phyloP scores from a whole-genome alignment of 1,139 yeast species.

The Saccharomyces hybrid region DNA sequence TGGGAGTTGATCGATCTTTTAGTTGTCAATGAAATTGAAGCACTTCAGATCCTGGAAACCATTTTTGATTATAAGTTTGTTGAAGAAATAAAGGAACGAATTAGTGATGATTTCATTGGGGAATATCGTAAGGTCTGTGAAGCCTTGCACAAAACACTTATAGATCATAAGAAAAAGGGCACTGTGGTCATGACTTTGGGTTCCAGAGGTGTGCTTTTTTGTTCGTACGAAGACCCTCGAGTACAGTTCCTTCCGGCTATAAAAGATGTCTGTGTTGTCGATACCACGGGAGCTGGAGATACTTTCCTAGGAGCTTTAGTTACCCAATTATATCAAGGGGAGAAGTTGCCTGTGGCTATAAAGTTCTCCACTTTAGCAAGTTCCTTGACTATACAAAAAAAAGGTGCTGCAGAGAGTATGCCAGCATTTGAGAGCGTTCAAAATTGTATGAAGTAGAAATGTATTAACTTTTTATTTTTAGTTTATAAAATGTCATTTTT shows the following conservation, averaged over 20 bases:
- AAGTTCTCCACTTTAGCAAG: conserved; percentile 72
- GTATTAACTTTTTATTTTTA: not conserved
- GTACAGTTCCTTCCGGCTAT: conserved; percentile 36
- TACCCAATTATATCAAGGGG: conserved; percentile 46
- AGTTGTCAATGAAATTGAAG: conserved; percentile 83
- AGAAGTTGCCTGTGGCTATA: conserved; percentile 43
- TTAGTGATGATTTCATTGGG: conserved; percentile 22
- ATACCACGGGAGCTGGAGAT: conserved; percentile 97
- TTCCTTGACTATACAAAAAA: conserved; percentile 66
- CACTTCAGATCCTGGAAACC: conserved; percentile 35
- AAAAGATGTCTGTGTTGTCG: conserved; percentile 51
- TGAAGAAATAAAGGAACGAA: conserved; percentile 17
- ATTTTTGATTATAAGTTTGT: conserved; percentile 19
- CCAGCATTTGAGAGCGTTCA: conserved; percentile 45
- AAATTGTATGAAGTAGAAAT: no score
- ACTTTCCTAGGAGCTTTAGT: conserved; percentile 84
- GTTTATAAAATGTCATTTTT: no score
- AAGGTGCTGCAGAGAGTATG: conserved; percentile 88
- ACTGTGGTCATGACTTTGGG: conserved; percentile 76
- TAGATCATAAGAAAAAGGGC: conserved; percentile 36
- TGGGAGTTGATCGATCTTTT: conserved; percentile 54
- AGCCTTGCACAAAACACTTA: conserved; percentile 25
- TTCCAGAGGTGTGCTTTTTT: conserved; percentile 55
- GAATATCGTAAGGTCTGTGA: conserved; percentile 38
- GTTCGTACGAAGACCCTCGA: conserved; percentile 19